A percentile compares a stretch with the other conserved stretches of the same genome.
phyloP scores from a whole-genome alignment of 139 green algal genomes.

The Ettlia oleoabundans region DNA sequence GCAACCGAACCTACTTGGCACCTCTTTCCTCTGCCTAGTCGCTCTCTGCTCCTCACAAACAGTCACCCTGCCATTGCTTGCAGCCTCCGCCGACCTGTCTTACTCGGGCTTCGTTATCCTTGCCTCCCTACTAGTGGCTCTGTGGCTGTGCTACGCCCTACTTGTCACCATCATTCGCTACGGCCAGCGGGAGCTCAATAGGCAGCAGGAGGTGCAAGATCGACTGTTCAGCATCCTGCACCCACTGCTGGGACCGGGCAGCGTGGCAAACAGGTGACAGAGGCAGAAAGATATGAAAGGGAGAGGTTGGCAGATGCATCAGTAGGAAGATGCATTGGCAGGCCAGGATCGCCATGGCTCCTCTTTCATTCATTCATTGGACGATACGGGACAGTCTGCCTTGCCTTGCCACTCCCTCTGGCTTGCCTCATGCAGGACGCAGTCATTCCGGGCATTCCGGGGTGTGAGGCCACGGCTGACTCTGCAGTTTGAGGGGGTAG shows the following conservation, averaged over 20 bases:
- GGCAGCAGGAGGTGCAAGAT: slow-evolving; percentile 40
- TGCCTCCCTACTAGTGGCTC: slow-evolving; percentile 11
- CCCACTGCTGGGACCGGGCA: slow-evolving; percentile 32
- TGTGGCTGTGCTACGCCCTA: slow-evolving; percentile 15
- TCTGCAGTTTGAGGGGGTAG: slow-evolving; percentile 49
- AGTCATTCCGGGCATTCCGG: slow-evolving; percentile 47
- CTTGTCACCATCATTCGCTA: not conserved
- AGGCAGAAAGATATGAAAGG: no score
- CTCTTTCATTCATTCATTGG: no score
- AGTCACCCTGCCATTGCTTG: no score
- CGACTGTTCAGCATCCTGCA: slow-evolving; percentile 39
- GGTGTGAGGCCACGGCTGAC: slow-evolving; percentile 49
- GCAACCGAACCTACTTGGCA: no score
- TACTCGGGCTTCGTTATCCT: slow-evolving; percentile 46
- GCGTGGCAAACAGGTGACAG: not conserved
- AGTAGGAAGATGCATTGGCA: no score
- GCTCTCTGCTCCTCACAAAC: no score
- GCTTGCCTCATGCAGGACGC: not conserved
- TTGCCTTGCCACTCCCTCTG: not conserved
- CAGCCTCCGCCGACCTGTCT: slow-evolving; percentile 36
- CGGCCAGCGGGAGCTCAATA: not conserved
- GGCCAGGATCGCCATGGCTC: no score
- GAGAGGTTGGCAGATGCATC: no score
- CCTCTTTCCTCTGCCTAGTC: no score
- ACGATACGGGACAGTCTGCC: no score